Evolutionary conservation across 2,329 filamentous ascomycete genomes (phyloP), one percentile per base, ranked within the genome.

Genomic region (Penicillium paneum): DNA sequence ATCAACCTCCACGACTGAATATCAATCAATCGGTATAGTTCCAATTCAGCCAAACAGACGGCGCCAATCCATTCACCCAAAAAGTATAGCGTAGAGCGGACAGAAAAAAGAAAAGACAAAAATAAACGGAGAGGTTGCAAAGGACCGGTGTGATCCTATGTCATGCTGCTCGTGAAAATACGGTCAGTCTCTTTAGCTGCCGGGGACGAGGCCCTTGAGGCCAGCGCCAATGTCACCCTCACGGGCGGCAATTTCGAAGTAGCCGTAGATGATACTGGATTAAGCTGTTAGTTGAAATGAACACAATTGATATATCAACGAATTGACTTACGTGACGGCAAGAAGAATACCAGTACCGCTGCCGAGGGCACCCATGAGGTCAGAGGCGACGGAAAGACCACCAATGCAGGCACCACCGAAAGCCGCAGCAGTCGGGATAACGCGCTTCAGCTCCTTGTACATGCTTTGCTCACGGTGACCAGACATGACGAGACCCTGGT

Each of bases 371-470:
- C 94, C 94, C 77, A 97, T 86, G 61, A 99, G 87, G 78, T 99
- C 94, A 74, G 90, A 96, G 70, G 89, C 87, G 70, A 99, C 93
- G 49, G 93, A 97, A 62, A 99, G 86, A 66, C 90, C 93, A 81
- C 94, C 94, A 81, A 99, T 99, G 82, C 93, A 97, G 65, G 94
- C 94, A 83, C 94, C 94, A 77, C 95, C 94, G 65, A 99, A 99
- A 68, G 95, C 94, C 63, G 94, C 94, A 59, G 94, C 95, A 57
- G 94, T 97, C 61, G 94, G 95, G 64, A 99, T 99, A 69, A 99
- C 94, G 71, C 94, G 89, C 89, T 99, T 99, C 63, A 99, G 86
- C 80, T 99, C 94, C 83, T 96, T 96, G 86, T 99, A 99, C 94
- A 99, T 99, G 82, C 90, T 95, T 84, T 97, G 93, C 77, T 99